phyloP scores from a whole-genome alignment of 2,329 filamentous ascomycete species.

The Calonectria montana region DNA sequence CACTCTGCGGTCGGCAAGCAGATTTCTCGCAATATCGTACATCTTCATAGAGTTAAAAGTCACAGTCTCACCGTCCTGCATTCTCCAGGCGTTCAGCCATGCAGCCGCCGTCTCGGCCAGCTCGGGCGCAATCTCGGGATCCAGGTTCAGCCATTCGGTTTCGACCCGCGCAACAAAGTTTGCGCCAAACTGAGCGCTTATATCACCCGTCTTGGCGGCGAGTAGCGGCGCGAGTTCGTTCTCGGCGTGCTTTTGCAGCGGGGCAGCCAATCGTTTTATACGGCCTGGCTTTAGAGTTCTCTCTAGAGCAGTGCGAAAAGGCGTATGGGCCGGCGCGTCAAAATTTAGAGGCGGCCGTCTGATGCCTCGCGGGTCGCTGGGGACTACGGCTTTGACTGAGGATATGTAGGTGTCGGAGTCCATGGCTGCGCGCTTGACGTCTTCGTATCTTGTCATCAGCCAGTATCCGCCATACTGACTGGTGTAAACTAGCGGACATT shows the following conservation, averaged over 20 bases:
- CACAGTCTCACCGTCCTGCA: not conserved
- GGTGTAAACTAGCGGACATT: not conserved
- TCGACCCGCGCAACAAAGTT: not conserved
- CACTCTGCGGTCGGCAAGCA: not conserved
- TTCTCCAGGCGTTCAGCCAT: not conserved
- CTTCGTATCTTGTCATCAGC: constrained; percentile 1
- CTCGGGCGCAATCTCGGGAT: not conserved
- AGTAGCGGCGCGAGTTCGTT: not conserved
- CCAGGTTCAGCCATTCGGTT: not conserved
- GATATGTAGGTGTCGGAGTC: constrained; percentile 2
- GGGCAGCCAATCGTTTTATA: not conserved
- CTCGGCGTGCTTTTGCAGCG: not conserved
- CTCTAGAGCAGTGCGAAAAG: not conserved
- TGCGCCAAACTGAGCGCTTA: constrained; percentile 2
- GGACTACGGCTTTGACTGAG: not conserved
- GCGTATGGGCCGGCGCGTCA: not conserved
- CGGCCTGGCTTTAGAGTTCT: not conserved
- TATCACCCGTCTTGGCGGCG: not conserved
- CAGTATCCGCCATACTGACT: not conserved
- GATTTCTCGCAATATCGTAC: not conserved
- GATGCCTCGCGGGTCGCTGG: not conserved
- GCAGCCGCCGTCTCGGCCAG: not conserved
- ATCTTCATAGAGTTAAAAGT: constrained; percentile 3
- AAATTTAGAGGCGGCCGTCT: not conserved
- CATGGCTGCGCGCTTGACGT: constrained; percentile 5